Evolutionary conservation across 257 asterid genomes (phyloP), one percentile per base, ranked within the genome.

Genomic region (Anisodus acutangulus): DNA sequence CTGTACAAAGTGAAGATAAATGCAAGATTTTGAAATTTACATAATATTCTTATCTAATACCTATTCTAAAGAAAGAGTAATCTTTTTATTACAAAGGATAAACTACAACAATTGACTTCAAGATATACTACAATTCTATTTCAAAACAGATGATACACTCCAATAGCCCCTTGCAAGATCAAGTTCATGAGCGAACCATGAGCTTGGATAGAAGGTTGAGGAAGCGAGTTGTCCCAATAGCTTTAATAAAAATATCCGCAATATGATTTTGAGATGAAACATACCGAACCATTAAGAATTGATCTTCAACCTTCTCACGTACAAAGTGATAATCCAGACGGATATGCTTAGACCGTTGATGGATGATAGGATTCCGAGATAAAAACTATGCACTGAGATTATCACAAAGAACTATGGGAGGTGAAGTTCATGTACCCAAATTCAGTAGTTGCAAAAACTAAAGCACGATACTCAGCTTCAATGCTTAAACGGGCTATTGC

Each of bases 221-320:
- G 78, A 68, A 39, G 3, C 53, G 13, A 68, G 53, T 68, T 16
- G 13, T 68, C 9, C 53, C 53, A 39, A 68, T 12, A 68, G 0
- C 8, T 68, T 39, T 68, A 68, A 26, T 39, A 16, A 39, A 39
- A 41, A 35, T 35, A 35, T 67, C 22, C 13, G 49, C 49, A 5
- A 68, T 68, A 3, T 68, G 53, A n/a, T 60, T n/a, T 60, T 60
- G 67, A 60, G 67, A 60, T 60, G 67, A 60, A 60, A 60, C 67
- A 60, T 60, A 8, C 12, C 0, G 67, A 60, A 60, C 12, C 67
- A 60, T 35, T 60, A 60, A 60, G 3, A 11, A n/a, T 60, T 60
- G 35, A 60, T 60, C 67, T 8, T 60, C 35, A n/a, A 8, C 35
- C 35, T n/a, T n/a, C 12, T 60, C 67, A n/a, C 1, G 6, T 11